Evolutionary conservation across 2,329 filamentous ascomycete genomes (phyloP).

Genomic region (Aspergillus ustus): DNA sequence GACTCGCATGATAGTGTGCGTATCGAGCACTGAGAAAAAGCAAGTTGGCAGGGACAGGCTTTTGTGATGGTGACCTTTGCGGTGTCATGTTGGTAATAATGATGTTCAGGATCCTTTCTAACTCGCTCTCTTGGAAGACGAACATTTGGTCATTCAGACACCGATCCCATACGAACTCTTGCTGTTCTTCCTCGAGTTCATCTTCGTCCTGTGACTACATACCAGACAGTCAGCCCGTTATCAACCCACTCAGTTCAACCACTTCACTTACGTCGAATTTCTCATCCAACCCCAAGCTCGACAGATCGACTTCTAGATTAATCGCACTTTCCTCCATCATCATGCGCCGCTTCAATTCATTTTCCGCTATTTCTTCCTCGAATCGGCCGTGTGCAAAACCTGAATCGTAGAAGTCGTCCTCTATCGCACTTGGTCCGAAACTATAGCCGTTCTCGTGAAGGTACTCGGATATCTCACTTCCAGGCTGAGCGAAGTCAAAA

Average conservation of each 20-base stretch:
- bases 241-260: neutral
- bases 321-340: constrained; percentile 99
- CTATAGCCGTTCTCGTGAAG: constrained; percentile 92
- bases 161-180: constrained; percentile 94
- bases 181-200: constrained; percentile 83
- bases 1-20: constrained; percentile 92
- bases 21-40: constrained; percentile 95
- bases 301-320: constrained; percentile 93
- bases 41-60: constrained; percentile 95
- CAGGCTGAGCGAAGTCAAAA: constrained; percentile 91
- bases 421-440: constrained; percentile 43
- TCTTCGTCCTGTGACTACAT: constrained; percentile 71
- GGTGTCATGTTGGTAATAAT: constrained; percentile 98
- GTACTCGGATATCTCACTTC: constrained; percentile 96
- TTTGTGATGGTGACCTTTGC: constrained; percentile 92
- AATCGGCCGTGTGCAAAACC: constrained; percentile 93
- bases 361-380: constrained; percentile 96
- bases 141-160: constrained; percentile 99
- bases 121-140: constrained; percentile 93
- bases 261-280: constrained; percentile 74
- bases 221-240: constrained; percentile 6
- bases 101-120: constrained; percentile 89
- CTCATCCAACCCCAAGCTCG: constrained; percentile 94
- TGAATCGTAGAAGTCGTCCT: constrained; percentile 89
- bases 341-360: constrained; percentile 82